phyloP scores from a whole-genome alignment of 345 rosid species.

The Pseudoturritis turrita region DNA sequence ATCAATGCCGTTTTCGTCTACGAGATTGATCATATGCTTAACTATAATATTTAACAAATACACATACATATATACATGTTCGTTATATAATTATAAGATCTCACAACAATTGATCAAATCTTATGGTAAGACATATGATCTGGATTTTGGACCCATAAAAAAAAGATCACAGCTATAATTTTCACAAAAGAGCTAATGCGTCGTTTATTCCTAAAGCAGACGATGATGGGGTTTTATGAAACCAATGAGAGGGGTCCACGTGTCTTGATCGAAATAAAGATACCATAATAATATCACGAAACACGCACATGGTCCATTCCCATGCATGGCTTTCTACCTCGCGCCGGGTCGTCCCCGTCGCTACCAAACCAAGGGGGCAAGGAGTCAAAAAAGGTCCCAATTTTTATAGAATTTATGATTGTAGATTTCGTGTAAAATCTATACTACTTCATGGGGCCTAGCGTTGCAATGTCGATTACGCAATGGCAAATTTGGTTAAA shows the following conservation, averaged over 20 bases:
- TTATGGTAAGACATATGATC: slow-evolving; percentile 8
- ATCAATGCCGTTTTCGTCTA: slow-evolving; percentile 15
- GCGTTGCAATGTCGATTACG: background rate
- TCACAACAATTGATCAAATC: background rate
- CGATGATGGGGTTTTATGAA: background rate
- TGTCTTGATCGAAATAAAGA: slow-evolving; percentile 10
- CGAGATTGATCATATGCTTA: background rate
- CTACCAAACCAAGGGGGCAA: slow-evolving; percentile 25
- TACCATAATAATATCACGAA: slow-evolving; percentile 19
- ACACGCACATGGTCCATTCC: slow-evolving; percentile 16
- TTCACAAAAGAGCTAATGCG: slow-evolving; percentile 21
- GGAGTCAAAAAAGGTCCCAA: slow-evolving; percentile 15
- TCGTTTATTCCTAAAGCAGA: slow-evolving; percentile 19
- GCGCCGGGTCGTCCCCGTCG: slow-evolving; percentile 27
- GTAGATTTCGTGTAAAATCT: background rate
- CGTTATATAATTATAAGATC: background rate
- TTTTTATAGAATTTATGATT: background rate
- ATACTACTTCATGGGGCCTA: background rate
- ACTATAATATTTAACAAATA: background rate
- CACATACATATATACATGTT: background rate
- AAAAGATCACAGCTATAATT: slow-evolving; percentile 16
- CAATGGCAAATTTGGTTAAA: no score
- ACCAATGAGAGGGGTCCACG: slow-evolving; percentile 12
- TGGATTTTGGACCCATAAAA: slow-evolving; percentile 8
- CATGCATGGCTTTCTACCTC: slow-evolving; percentile 15